Evolutionary conservation across 257 asterid species (phyloP), one percentile per base, ranked within the genome.

Genomic region (Henckelia pumila): DNA sequence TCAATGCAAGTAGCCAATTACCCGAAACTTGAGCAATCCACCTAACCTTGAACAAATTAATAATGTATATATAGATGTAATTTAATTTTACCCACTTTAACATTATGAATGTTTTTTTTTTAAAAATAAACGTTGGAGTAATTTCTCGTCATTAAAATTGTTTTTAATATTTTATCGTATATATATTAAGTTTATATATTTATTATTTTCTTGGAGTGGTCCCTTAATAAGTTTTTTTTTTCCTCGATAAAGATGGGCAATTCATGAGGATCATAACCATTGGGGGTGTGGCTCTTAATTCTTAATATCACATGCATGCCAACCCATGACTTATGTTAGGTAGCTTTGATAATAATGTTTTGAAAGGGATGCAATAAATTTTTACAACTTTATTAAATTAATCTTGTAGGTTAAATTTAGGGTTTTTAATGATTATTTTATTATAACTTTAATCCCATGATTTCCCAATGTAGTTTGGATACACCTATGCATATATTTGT

Each of bases 301-400:
- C 62, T 57, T 61, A 22, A 33, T 20, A 33, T 61, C 52, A 61
- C 66, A 33, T 61, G 66, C 28, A 61, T 59, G 67, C 67, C 67
- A 63, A 37, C 67, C 56, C 67, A 63, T 63, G 56, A 63, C 32
- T 21, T 33, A 6, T 20, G n/a, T 19, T 57, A 61, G 53, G 66
- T 61, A 5, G 53, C 30, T 32, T 22, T 35, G 24, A 32, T 61
- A 30, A 7, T 61, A 61, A 78, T 75, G 80, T 71, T 33, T 40
- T 61, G 55, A 62, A 68, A 77, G 44, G 20, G 69, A 66, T 73
- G 71, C 58, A 56, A 63, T 6, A 21, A 67, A 73, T 60, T 29
- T 71, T 50, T 58, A 52, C 67, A 60, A 55, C 37, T 72, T 59
- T 8, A 59, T 56, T 71, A 25, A 25, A 1, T 23, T 14, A 26